phyloP scores from a whole-genome alignment of 73 alveolate species.

The Paramecium caudatum region DNA sequence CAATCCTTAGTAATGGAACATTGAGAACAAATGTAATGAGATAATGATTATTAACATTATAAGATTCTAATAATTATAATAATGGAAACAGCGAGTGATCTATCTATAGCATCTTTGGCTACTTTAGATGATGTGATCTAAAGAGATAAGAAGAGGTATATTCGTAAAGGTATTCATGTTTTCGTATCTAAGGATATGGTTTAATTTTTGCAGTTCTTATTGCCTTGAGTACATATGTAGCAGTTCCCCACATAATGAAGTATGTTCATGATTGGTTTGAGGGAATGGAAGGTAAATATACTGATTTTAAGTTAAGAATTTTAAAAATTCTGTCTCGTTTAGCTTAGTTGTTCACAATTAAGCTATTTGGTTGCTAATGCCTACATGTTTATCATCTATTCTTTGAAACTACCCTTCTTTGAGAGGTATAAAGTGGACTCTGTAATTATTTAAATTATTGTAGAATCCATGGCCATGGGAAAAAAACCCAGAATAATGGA shows the following conservation, averaged over 20 bases:
- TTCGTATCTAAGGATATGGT: neutral
- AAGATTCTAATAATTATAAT: neutral
- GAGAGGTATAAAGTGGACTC: conserved; percentile 80
- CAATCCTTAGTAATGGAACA: conserved; percentile 32
- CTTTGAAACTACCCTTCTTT: conserved; percentile 77
- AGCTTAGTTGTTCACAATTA: neutral
- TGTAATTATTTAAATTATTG: neutral
- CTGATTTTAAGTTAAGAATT: neutral
- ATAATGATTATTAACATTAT: conserved; percentile 14
- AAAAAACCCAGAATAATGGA: conserved; percentile 29
- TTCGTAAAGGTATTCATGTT: neutral
- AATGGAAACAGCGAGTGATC: conserved; percentile 15
- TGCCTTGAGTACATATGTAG: neutral
- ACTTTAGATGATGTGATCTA: neutral
- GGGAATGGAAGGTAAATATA: neutral
- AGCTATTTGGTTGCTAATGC: neutral
- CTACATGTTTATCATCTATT: conserved; percentile 66
- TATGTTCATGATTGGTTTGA: neutral
- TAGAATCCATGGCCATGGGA: conserved; percentile 88
- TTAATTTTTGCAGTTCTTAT: neutral
- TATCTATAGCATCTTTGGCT: conserved; percentile 1
- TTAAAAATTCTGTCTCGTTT: conserved; percentile 4
- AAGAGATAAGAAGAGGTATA: neutral
- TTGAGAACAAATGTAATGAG: conserved; percentile 31
- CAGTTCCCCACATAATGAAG: neutral